Evolutionary conservation across 768 basidiomycete species (phyloP).

Genomic region (Trametes cubensis): DNA sequence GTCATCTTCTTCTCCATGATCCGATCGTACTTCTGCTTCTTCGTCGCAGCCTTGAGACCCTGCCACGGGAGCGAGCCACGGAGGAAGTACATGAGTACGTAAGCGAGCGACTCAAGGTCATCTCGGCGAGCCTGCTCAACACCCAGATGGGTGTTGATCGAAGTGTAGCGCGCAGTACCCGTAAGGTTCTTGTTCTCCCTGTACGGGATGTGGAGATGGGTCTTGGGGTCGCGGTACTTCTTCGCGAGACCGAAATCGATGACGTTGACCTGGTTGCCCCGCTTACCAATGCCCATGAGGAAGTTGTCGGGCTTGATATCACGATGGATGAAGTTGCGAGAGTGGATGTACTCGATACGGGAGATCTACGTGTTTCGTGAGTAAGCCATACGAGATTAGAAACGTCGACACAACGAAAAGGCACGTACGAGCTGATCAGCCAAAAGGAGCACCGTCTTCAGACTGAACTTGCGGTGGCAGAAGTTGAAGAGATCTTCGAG

Average conservation of each 20-base stretch:
- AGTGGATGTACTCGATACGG: conserved; percentile 99
- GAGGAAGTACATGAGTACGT: conserved; percentile 99
- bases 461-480: conserved; percentile 94
- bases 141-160: conserved; percentile 98
- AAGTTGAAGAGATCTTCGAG: conserved; percentile 93
- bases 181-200: conserved; percentile 99
- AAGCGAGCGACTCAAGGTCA: conserved; percentile 97
- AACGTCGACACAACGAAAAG: neutral
- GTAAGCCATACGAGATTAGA: conserved; percentile 5
- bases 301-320: conserved; percentile 99
- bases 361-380: conserved; percentile 68
- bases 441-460: conserved; percentile 95
- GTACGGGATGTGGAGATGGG: conserved; percentile 99
- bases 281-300: conserved; percentile 99
- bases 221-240: conserved; percentile 99
- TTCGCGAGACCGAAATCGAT: conserved; percentile 98
- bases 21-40: conserved; percentile 99
- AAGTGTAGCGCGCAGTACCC: conserved; percentile 98
- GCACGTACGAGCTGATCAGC: conserved; percentile 90
- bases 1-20: conserved; percentile 99
- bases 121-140: conserved; percentile 98
- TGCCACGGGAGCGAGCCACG: conserved; percentile 99
- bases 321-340: conserved; percentile 95
- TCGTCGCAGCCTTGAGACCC: conserved; percentile 98
- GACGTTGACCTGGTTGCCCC: conserved; percentile 99